Evolutionary conservation across 371 early-diverging fungal species (phyloP), one percentile per base, ranked within the genome.

Genomic region (Blakeslea trispora): DNA sequence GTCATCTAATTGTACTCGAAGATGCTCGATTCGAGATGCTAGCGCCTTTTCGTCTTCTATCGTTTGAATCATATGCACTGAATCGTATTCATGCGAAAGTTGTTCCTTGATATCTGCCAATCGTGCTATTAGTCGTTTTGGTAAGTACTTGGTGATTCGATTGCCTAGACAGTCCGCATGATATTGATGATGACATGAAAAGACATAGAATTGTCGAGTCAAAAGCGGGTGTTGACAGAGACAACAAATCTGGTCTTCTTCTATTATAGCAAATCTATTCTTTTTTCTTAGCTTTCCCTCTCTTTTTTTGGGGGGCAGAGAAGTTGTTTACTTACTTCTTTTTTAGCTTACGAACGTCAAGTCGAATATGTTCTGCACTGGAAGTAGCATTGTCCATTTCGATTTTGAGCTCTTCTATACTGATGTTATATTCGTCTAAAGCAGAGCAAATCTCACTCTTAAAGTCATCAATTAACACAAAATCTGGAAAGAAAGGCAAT

Each of bases 401-500:
- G 7, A 66, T 59, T 55, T 91, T 91, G 50, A 96, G 78, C 19
- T 84, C 83, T 22, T 90, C 85, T 45, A 94, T 89, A 55, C 90
- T 82, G n/a, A 74, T 60, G 59, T 91, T 92, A 63, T 95, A 94
- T 46, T 91, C 89, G 51, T 91, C 90, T 14, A 96, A 75, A 2
- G 95, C 93, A 9, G 74, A 62, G 65, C 90, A 91, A 8, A 95
- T 88, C 58, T 95, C 96, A 41, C 85, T 85, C 60, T 96, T 96
- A 68, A 97, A 95, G 55, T 96, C 94, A 61, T 96, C 94, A 63
- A 98, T 97, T 0, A 88, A 74, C 0, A 91, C 90, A 73, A 94
- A 95, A 56, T 97, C 97, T 0, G 97, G 96, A 66, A 98, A 96
- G 68, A 90, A 93, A 1, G 95, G 96, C 24, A 98, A 67, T 22